Conservation (phyloP, 2,329 filamentous ascomycete genomes). For the Monilinia laxa region DNA sequence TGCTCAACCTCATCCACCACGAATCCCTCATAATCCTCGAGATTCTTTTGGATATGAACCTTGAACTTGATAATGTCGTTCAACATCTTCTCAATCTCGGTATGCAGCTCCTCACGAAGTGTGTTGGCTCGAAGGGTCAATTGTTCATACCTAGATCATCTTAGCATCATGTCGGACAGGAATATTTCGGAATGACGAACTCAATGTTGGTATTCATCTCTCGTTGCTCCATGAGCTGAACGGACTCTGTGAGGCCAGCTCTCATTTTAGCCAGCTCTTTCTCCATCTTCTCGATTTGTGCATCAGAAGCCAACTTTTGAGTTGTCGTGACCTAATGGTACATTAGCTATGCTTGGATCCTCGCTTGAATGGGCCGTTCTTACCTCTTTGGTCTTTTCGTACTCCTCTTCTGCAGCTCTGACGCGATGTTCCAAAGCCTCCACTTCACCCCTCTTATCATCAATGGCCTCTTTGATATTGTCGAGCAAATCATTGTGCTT, state of each 20-base stretch:
- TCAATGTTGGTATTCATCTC: slow-evolving; percentile 98
- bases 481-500: slow-evolving; percentile 92
- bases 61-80: slow-evolving; percentile 99
- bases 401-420: slow-evolving; percentile 85
- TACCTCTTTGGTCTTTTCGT: slow-evolving; percentile 86
- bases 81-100: slow-evolving; percentile 90
- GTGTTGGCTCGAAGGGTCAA: slow-evolving; percentile 79
- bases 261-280: slow-evolving; percentile 96
- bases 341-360: slow-evolving; percentile 24
- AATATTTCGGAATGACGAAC: slow-evolving; percentile 49
- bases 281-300: slow-evolving; percentile 98
- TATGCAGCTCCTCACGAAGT: slow-evolving; percentile 95
- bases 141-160: slow-evolving; percentile 72
- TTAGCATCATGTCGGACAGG: slow-evolving; percentile 26
- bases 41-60: slow-evolving; percentile 86
- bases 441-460: slow-evolving; percentile 90
- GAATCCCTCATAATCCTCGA: slow-evolving; percentile 93
- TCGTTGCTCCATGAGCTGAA: slow-evolving; percentile 88
- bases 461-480: slow-evolving; percentile 93
- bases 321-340: slow-evolving; percentile 61
- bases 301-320: slow-evolving; percentile 83
- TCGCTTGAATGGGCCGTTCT: slow-evolving; percentile 9
- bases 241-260: slow-evolving; percentile 75
- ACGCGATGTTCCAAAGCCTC: slow-evolving; percentile 88
- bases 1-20: slow-evolving; percentile 91